These are phyloP conservation scores for Gonapodya prolifera DNA, from an alignment of 192 early-diverging fungal species.

Conservation along the genomic window DNA sequence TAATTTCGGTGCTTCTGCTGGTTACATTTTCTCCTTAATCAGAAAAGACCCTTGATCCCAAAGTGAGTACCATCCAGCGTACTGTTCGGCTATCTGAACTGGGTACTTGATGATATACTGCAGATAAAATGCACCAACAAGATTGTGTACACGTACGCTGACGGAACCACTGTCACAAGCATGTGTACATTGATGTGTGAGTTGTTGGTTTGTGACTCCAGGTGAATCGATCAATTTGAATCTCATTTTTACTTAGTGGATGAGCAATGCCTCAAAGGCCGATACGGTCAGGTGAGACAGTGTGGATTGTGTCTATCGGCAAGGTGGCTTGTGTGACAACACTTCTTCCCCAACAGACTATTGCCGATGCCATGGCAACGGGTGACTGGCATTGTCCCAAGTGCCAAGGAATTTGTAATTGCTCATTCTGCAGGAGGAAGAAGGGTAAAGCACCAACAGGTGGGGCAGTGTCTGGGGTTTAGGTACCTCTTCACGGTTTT, in stretches of 20 bases:
- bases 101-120: not conserved
- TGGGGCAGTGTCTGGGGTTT: not conserved
- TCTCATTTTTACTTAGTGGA: conserved; percentile 10
- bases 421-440: conserved; percentile 16
- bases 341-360: conserved; percentile 8
- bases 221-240: not conserved
- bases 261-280: conserved; percentile 14
- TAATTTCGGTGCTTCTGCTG: too few species aligned
- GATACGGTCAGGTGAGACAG: not conserved
- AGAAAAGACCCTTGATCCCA: not conserved
- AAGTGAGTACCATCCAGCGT: not conserved
- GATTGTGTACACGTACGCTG: not conserved
- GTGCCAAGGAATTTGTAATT: conserved; percentile 19
- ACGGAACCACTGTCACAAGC: not conserved
- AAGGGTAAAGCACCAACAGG: conserved; percentile 12
- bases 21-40: too few species aligned
- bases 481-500: not conserved
- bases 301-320: not conserved
- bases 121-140: not conserved
- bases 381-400: conserved; percentile 17
- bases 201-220: not conserved
- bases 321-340: not conserved
- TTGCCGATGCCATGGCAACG: conserved; percentile 12
- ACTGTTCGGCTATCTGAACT: too few species aligned
- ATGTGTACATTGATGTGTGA: not conserved